phyloP scores from a whole-genome alignment of 177 flowering plant species.

The Telopea speciosissima region DNA sequence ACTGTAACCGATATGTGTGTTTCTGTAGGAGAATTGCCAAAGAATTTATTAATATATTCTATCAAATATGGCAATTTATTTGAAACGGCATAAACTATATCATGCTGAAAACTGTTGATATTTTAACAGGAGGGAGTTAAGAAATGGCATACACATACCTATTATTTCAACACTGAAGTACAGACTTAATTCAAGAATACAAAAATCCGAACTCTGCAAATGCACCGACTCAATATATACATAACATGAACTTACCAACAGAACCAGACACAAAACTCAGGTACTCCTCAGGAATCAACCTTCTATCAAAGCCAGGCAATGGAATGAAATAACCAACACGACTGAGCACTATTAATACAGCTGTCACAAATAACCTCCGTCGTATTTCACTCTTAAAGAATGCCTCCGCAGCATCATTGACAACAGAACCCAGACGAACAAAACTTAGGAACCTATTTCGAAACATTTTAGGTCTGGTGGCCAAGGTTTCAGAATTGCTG shows the following conservation, averaged over 20 bases:
- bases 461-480: slow-evolving; percentile 34
- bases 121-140: not conserved
- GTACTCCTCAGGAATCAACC: slow-evolving; percentile 78
- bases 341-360: slow-evolving; percentile 65
- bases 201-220: not conserved
- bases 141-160: not conserved
- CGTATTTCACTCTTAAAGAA: slow-evolving; percentile 97
- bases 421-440: slow-evolving; percentile 64
- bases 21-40: not conserved
- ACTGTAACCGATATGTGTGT: not conserved
- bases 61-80: not conserved
- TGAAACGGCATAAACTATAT: not conserved
- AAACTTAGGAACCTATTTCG: slow-evolving; percentile 68
- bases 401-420: slow-evolving; percentile 77
- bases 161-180: not conserved
- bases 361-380: slow-evolving; percentile 83
- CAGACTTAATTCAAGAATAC: not conserved
- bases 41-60: slow-evolving; percentile 1
- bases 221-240: not conserved
- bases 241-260: slow-evolving; percentile 46
- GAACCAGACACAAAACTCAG: slow-evolving; percentile 85
- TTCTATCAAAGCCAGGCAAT: slow-evolving; percentile 92
- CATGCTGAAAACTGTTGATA: not conserved
- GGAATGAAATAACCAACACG: slow-evolving; percentile 94
- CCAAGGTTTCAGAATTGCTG: slow-evolving; percentile 11